Base-by-base conservation (phyloP, 108 stramenopile genomes). In the Fragilariopsis cylindrus region DNA sequence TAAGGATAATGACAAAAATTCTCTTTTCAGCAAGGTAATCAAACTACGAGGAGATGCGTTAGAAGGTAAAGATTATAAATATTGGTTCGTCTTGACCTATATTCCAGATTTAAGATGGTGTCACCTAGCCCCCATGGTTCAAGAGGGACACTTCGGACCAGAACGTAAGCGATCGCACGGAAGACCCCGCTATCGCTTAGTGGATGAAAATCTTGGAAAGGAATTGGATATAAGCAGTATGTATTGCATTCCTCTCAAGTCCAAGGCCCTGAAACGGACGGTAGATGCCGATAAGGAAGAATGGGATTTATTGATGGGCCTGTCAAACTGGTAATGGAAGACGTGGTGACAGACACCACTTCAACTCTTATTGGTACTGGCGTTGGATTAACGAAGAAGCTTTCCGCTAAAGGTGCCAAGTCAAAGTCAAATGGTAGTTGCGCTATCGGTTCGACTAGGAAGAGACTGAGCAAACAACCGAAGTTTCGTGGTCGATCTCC, bases 41-140 rank as follows among this genome's bases (percentile, higher is more conserved):
- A 88, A 81, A 43, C 75, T 92, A 30, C 87, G 81, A 54, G 82
- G 73, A 4, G 79, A 75, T 30, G 72, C 84, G 5, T 67, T 80
- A 15, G 81, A 57, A 83, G 84, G 79, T 4, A 66, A 75, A 11
- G 56, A 72, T 44, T 77, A 77, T 47, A 54, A 68, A 42, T 77
- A 80, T 62, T 80, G 84, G 84, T 80, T 81, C 71, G 95, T 94
- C 6, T 63, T 94, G 57, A 94, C 92, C 4, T 96, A 82, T 72
- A 91, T 96, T 57, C 92, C 92, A 5, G 95, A 96, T 76, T 70
- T 96, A 19, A 83, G 87, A 55, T 96, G 92, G 93, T 91, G 90
- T 57, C 92, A 93, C 66, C 74, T 96, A 18, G 92, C 89, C 13
- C 95, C 95, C 19, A 87, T 96, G 87, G 74, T 73, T 57, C 79